Percentiles rank a stretch among this genome's conserved stretches.
Evolutionary conservation across 2,329 filamentous ascomycete genomes (phyloP).

Genomic region (Microdochium nivale): DNA sequence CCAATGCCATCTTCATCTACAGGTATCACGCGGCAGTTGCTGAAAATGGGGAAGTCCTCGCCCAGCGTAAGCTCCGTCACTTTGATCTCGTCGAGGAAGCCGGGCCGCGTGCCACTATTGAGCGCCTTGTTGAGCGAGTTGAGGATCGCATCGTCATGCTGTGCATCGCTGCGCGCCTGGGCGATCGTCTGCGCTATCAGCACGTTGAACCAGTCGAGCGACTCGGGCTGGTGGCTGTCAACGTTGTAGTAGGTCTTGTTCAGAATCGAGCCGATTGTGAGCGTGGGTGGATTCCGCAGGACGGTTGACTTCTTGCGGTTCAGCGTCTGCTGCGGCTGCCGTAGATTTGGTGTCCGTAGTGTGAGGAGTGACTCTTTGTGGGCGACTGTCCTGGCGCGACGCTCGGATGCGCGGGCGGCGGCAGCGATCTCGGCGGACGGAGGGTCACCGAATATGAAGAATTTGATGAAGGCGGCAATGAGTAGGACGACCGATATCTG

Average conservation of each 20-base stretch:
- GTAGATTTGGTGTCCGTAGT: conserved; percentile 37
- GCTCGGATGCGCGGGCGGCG: conserved; percentile 64
- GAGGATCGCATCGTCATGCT: conserved; percentile 84
- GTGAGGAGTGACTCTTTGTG: conserved; percentile 69
- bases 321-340: conserved; percentile 31
- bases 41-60: conserved; percentile 97
- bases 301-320: conserved; percentile 64
- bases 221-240: conserved; percentile 90
- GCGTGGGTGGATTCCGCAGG: conserved; percentile 60
- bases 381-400: conserved; percentile 63
- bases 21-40: conserved; percentile 92
- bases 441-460: conserved; percentile 97
- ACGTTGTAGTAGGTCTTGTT: conserved; percentile 98
- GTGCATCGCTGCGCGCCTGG: conserved; percentile 86
- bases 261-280: conserved; percentile 89
- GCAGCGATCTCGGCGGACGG: conserved; percentile 77
- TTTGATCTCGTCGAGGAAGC: conserved; percentile 87
- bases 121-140: conserved; percentile 75
- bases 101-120: conserved; percentile 79
- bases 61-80: conserved; percentile 91
- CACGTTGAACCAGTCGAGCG: conserved; percentile 98
- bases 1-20: conserved; percentile 70
- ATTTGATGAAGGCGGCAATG: conserved; percentile 94
- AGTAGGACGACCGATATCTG: conserved; percentile 88
- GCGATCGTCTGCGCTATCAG: conserved; percentile 93